phyloP scores from a whole-genome alignment of 177 flowering plant species.

The Vitis hybrid region DNA sequence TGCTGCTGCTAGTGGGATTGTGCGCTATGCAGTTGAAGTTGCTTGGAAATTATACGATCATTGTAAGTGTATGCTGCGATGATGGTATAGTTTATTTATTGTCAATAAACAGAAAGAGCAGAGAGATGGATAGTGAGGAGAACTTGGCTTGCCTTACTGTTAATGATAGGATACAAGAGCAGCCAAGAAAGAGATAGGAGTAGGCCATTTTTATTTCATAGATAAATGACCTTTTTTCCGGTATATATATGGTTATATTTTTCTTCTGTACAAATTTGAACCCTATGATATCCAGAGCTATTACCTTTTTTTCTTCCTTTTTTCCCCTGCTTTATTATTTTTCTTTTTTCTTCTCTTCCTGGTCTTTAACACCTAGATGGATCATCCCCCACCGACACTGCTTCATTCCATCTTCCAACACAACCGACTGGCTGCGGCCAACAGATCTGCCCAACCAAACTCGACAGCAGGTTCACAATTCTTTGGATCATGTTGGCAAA shows the following conservation, averaged over 20 bases:
- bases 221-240: constrained; percentile 11
- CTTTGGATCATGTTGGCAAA: too few species aligned
- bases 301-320: too few species aligned
- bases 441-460: too few species aligned
- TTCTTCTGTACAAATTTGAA: constrained; percentile 14
- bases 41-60: neutral
- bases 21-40: neutral
- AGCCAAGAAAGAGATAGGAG: constrained; percentile 10
- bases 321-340: too few species aligned
- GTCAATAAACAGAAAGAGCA: constrained; percentile 11
- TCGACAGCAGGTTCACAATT: too few species aligned
- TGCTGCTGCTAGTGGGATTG: neutral
- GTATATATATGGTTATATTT: constrained; percentile 11
- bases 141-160: constrained; percentile 13
- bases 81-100: constrained; percentile 1
- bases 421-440: too few species aligned
- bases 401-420: too few species aligned
- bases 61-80: neutral
- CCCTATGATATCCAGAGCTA: constrained; percentile 6
- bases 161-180: constrained; percentile 15
- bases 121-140: constrained; percentile 12
- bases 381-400: too few species aligned
- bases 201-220: constrained; percentile 25
- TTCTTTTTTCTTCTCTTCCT: too few species aligned
- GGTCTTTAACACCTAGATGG: too few species aligned